Base-by-base conservation (phyloP, 2,329 filamentous ascomycete species). In the Phyllosticta capitalensis region DNA sequence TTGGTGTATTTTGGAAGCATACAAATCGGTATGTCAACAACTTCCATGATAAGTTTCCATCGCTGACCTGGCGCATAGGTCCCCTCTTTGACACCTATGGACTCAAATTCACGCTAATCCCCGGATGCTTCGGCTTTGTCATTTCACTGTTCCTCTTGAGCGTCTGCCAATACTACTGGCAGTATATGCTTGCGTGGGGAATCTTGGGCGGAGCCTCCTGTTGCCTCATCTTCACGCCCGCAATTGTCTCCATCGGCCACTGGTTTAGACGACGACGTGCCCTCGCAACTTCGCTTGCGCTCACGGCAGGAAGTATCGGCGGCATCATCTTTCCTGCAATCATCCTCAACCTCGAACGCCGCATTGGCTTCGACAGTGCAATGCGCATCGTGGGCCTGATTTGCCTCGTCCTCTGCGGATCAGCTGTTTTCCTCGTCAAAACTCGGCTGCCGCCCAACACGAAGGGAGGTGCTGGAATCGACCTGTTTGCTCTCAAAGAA, bases 131-230 rank as follows among this genome's bases (percentile, higher is more conserved):
- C 28, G 67, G 68, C 28, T 62, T 71, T 1, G 62, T 71, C 5
- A 60, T 64, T 26, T 64, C 66, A 1, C 54, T 74, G 5, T 62
- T 75, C 14, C 64, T 67, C 0, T 67, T 72, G 61, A 68, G 70
- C 17, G 59, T 70, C 45, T 69, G 61, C 61, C 64, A 56, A 60
- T 67, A 68, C 26, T 77, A 73, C 62, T 78, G 73, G 67, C 76
- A 78, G 30, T 71, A 77, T 63, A 64, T 78, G 9, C 65, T 78
- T 0, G 70, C 69, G 26, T 72, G 71, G 59, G 71, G 71, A 3
- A 62, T 78, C 1, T 63, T 78, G 0, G 73, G 70, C 9, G 76
- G 75, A 0, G 61, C 74, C 1, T 67, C 72, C 0, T 71, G 69
- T 1, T 74, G 74, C 1, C 67, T 76, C 59, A 63, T 76, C 50